These are phyloP conservation scores for Triadica sebifera DNA, from an alignment of 345 rosid genomes.

Conservation along the genomic window DNA sequence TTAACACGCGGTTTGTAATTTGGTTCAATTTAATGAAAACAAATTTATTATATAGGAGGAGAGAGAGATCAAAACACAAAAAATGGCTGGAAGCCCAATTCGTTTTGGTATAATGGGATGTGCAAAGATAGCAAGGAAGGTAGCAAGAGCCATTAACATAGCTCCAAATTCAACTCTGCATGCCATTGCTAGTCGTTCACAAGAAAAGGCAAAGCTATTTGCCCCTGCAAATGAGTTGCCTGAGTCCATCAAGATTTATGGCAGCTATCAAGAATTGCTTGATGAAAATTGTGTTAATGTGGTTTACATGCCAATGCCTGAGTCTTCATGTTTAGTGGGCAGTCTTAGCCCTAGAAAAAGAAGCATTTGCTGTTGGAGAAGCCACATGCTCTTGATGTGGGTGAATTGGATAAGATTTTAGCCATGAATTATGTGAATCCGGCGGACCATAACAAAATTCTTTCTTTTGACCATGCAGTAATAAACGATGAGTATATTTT, in stretches of 20 bases:
- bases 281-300: constrained; percentile 55
- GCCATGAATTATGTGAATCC: not conserved
- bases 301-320: constrained; percentile 65
- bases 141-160: constrained; percentile 44
- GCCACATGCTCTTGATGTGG: constrained; percentile 52
- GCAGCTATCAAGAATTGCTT: constrained; percentile 53
- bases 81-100: constrained; percentile 35
- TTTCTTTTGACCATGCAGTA: too few relatives aligned
- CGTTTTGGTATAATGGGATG: constrained; percentile 69
- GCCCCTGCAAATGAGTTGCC: constrained; percentile 41
- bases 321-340: constrained; percentile 57
- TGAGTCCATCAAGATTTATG: constrained; percentile 41
- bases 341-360: constrained; percentile 44
- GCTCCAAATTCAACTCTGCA: constrained; percentile 44
- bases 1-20: too few relatives aligned
- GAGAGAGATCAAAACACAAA: not conserved
- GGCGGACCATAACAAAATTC: too few relatives aligned
- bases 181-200: constrained; percentile 59
- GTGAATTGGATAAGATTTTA: constrained; percentile 45
- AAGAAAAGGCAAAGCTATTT: constrained; percentile 52
- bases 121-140: constrained; percentile 30
- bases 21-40: too few relatives aligned
- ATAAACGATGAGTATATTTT: too few relatives aligned
- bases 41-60: too few relatives aligned
- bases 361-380: constrained; percentile 71